Percentiles rank a stretch among this genome's conserved stretches.
Conservation (phyloP, 257 asterid genomes). For the Osmanthus fragrans region DNA sequence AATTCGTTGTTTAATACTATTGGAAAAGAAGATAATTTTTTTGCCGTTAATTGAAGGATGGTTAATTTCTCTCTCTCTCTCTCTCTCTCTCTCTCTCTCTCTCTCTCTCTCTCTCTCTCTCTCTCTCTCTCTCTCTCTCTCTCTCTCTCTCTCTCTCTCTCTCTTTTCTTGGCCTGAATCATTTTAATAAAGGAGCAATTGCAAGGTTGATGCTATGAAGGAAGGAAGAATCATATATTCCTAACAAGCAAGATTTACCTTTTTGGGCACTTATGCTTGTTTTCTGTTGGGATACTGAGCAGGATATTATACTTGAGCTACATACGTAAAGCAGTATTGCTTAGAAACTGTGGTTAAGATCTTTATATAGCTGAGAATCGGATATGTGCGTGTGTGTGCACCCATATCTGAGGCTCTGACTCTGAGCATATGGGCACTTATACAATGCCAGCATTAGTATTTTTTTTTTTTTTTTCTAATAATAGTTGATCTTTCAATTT, state of each 20-base stretch:
- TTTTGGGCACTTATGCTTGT: background rate
- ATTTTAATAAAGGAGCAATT: background rate
- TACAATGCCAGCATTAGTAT: background rate
- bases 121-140: too few relatives aligned
- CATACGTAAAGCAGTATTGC: background rate
- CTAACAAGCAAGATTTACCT: background rate
- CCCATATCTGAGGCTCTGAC: background rate
- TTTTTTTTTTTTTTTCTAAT: background rate
- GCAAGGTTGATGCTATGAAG: background rate
- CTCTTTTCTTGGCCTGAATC: background rate
- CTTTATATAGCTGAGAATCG: background rate
- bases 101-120: too few relatives aligned
- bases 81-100: too few relatives aligned
- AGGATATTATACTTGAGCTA: background rate
- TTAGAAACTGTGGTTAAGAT: conserved; percentile 1
- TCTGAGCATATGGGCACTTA: background rate
- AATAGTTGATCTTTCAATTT: conserved; percentile 2
- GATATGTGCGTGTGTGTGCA: background rate
- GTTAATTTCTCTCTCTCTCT: too few relatives aligned
- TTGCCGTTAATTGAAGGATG: background rate
- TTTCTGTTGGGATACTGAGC: background rate
- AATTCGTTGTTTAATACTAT: conserved; percentile 6
- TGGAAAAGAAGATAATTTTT: background rate
- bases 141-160: too few relatives aligned
- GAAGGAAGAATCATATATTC: background rate